phyloP scores from a whole-genome alignment of 1,139 yeast species.

The Magnusiomyces sp. region DNA sequence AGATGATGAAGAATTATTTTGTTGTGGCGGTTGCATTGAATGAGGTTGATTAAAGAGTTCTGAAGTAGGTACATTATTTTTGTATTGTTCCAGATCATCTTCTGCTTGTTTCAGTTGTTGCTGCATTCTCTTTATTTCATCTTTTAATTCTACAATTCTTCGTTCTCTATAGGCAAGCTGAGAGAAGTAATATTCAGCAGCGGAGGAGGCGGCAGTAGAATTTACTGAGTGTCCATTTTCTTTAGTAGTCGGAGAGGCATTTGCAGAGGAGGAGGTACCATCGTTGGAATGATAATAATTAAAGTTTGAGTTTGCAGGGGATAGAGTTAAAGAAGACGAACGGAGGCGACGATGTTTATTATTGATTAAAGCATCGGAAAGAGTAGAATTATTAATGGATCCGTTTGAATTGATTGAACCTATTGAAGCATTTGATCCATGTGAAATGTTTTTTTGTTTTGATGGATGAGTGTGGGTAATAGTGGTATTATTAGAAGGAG shows the following conservation, averaged over 20 bases:
- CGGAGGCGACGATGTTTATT: slow-evolving; percentile 1
- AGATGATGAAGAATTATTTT: not conserved
- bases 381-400: not conserved
- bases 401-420: no score
- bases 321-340: not conserved
- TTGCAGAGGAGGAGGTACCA: not conserved
- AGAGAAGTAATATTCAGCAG: slow-evolving; percentile 20
- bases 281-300: not conserved
- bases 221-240: not conserved
- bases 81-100: slow-evolving; percentile 22
- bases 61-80: slow-evolving; percentile 20
- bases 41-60: not conserved
- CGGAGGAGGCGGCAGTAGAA: slow-evolving; percentile 7
- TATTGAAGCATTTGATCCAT: no score
- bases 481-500: no score
- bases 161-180: slow-evolving; percentile 32
- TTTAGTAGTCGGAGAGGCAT: not conserved
- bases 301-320: not conserved
- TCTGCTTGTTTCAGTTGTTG: slow-evolving; percentile 26
- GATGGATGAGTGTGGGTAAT: no score
- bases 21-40: not conserved
- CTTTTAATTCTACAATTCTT: slow-evolving; percentile 30
- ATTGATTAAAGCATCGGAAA: slow-evolving; percentile 2
- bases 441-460: no score
- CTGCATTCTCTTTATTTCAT: slow-evolving; percentile 28